Conservation (phyloP, 2,329 filamentous ascomycete species). For the Fonsecaea pugnacius region DNA sequence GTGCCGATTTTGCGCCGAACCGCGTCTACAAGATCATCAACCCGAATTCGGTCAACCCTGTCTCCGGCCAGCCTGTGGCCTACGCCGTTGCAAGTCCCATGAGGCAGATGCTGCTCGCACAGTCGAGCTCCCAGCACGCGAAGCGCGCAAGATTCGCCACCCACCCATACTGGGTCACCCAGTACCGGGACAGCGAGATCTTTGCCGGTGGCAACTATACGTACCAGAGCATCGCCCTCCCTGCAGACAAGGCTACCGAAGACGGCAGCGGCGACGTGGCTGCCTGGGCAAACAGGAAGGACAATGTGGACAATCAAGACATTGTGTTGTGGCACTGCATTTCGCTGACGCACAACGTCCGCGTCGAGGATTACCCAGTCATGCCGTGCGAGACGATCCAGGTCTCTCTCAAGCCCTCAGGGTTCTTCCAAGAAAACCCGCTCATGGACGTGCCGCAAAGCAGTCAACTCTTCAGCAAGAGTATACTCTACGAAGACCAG, state of each 20-base stretch:
- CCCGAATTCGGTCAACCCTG: constrained; percentile 54
- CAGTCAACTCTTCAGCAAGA: constrained; percentile 15
- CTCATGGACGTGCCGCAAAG: constrained; percentile 36
- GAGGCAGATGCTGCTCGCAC: not conserved
- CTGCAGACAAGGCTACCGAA: constrained; percentile 27
- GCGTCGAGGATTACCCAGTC: constrained; percentile 52
- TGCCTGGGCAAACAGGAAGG: constrained; percentile 31
- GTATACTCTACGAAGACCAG: not conserved
- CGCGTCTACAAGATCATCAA: constrained; percentile 65
- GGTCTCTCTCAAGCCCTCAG: constrained; percentile 39
- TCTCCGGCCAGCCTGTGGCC: constrained; percentile 48
- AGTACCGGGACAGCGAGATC: constrained; percentile 56
- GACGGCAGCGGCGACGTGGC: constrained; percentile 44
- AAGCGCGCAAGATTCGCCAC: constrained; percentile 60
- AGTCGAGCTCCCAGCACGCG: constrained; percentile 46
- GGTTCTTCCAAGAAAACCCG: constrained; percentile 40
- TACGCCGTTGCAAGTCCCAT: not conserved
- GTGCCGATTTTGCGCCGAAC: constrained; percentile 56
- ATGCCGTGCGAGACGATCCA: constrained; percentile 43
- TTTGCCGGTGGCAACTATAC: constrained; percentile 61
- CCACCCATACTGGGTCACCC: constrained; percentile 61
- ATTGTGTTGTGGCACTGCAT: constrained; percentile 52
- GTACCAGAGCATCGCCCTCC: constrained; percentile 48
- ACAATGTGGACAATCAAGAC: constrained; percentile 45
- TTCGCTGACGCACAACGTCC: constrained; percentile 51